A percentile compares a stretch with the other conserved stretches of the same genome.
These are phyloP conservation scores for Gamarada debralockiae DNA, from an alignment of 495 filamentous ascomycete species.

Conservation along the genomic window DNA sequence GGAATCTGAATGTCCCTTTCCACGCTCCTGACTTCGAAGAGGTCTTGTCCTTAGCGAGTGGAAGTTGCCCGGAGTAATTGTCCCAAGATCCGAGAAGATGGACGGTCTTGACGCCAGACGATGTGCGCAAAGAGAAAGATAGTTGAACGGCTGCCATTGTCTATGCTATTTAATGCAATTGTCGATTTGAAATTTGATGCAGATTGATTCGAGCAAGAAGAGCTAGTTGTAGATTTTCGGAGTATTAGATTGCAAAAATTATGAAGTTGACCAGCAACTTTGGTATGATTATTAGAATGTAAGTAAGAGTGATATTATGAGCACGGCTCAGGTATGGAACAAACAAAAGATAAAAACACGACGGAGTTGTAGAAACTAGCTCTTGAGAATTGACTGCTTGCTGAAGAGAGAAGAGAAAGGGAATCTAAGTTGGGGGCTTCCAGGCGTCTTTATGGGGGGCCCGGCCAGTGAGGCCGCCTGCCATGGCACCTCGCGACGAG, in stretches of 20 bases:
- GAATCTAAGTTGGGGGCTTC: conserved; percentile 23
- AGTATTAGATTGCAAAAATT: conserved; percentile 29
- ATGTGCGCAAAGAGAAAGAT: conserved; percentile 89
- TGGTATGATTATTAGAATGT: conserved; percentile 30
- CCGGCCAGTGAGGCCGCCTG: conserved; percentile 4
- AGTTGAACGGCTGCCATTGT: conserved; percentile 84
- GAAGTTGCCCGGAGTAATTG: conserved; percentile 89
- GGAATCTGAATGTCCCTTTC: conserved; percentile 95
- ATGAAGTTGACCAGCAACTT: conserved; percentile 48
- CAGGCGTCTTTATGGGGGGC: conserved; percentile 21
- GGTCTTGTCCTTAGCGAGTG: conserved; percentile 78
- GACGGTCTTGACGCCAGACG: conserved; percentile 94
- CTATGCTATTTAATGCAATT: conserved; percentile 39
- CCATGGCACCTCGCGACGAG: background rate
- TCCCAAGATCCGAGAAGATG: conserved; percentile 98
- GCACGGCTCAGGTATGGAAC: conserved; percentile 43
- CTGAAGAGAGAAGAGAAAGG: conserved; percentile 51
- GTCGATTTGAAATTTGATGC: conserved; percentile 21
- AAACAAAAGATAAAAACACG: conserved; percentile 23
- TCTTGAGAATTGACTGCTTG: conserved; percentile 70
- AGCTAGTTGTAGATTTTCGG: conserved; percentile 20
- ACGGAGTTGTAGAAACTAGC: conserved; percentile 41
- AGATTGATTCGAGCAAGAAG: conserved; percentile 29
- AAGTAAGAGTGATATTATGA: conserved; percentile 31
- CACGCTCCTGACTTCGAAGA: conserved; percentile 79